phyloP scores from a whole-genome alignment of 208 protist genomes.

The Polymyxa betae region DNA sequence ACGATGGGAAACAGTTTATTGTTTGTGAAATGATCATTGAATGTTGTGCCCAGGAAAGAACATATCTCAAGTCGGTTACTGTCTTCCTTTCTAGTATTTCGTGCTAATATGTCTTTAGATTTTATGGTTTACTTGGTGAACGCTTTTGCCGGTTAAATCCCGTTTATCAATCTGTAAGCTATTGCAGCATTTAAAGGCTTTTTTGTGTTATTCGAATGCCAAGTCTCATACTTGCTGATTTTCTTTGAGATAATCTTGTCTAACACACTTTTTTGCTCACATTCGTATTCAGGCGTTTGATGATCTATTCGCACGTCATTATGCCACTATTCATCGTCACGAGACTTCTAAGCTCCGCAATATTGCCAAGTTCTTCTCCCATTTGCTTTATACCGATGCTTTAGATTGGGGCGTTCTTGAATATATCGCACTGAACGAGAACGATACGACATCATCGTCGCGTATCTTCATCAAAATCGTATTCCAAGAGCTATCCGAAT shows the following conservation, averaged over 20 bases:
- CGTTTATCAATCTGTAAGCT: slow-evolving; percentile 77
- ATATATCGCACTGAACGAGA: slow-evolving; percentile 61
- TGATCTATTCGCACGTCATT: slow-evolving; percentile 79
- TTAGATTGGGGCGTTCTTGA: slow-evolving; percentile 60
- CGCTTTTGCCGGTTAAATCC: slow-evolving; percentile 89
- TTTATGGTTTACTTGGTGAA: slow-evolving; percentile 92
- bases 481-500: slow-evolving; percentile 74
- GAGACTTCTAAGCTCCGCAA: slow-evolving; percentile 96
- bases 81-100: no score
- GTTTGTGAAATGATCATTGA: slow-evolving; percentile 96
- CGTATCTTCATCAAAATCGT: slow-evolving; percentile 91
- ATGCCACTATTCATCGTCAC: slow-evolving; percentile 84
- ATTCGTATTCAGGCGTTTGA: slow-evolving; percentile 37
- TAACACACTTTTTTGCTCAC: neutral
- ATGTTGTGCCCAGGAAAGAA: slow-evolving; percentile 92
- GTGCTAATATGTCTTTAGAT: no score
- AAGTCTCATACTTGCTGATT: neutral
- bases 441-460: slow-evolving; percentile 82
- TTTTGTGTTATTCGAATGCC: neutral
- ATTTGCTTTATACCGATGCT: slow-evolving; percentile 80
- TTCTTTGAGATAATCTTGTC: neutral
- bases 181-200: neutral
- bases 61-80: no score
- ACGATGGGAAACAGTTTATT: slow-evolving; percentile 71
- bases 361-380: slow-evolving; percentile 92